Percentiles rank a stretch among this genome's conserved stretches.
Conservation (phyloP, 768 basidiomycete genomes). For the Hygrophorus pudorinus region DNA sequence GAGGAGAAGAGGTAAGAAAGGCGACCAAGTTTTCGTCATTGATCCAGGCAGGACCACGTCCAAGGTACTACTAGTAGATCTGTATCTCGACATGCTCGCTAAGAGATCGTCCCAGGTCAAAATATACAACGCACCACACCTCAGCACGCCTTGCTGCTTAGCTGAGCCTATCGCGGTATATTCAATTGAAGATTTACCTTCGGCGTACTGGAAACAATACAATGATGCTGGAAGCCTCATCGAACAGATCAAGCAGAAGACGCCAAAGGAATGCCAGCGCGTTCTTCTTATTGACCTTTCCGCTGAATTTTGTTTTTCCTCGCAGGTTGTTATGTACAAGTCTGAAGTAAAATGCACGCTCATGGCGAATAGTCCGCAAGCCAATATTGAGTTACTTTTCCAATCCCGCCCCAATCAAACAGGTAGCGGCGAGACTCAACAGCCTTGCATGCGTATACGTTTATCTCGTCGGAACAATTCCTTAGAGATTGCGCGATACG, state of each 20-base stretch:
- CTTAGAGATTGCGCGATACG: conserved; percentile 27
- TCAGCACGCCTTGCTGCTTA: conserved; percentile 40
- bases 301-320: background rate
- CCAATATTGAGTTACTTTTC: conserved; percentile 37
- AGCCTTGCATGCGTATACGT: conserved; percentile 27
- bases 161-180: conserved; percentile 30
- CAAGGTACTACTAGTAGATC: conserved; percentile 17
- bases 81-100: background rate
- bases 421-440: background rate
- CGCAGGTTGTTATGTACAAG: conserved; percentile 33
- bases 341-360: conserved; percentile 32
- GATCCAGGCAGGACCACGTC: conserved; percentile 22
- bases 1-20: conserved; percentile 33
- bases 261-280: conserved; percentile 32
- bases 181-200: conserved; percentile 27
- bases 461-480: conserved; percentile 22
- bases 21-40: conserved; percentile 36
- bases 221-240: conserved; percentile 34
- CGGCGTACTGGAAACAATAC: conserved; percentile 33
- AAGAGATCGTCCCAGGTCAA: conserved; percentile 24
- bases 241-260: conserved; percentile 39
- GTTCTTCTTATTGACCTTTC: conserved; percentile 1
- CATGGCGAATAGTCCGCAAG: conserved; percentile 41
- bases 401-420: conserved; percentile 3
- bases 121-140: conserved; percentile 37